phyloP scores from a whole-genome alignment of 345 rosid genomes.

The Hibiscus mutabilis region DNA sequence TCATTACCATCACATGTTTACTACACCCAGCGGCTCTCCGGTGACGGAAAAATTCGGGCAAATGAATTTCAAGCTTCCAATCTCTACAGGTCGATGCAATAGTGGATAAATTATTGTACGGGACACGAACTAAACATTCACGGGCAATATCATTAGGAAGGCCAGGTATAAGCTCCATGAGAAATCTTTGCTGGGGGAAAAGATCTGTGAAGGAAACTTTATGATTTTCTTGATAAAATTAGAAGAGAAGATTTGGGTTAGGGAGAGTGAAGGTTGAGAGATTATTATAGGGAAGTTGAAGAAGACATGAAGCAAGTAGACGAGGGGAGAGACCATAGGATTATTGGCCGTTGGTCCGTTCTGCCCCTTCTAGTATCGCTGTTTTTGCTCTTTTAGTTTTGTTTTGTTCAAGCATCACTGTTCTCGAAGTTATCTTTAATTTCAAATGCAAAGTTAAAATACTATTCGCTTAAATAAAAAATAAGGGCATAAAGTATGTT shows the following conservation, averaged over 20 bases:
- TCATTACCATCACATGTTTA: slow-evolving; percentile 45
- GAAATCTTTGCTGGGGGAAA: not conserved
- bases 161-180: slow-evolving; percentile 58
- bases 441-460: too few relatives aligned
- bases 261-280: not conserved
- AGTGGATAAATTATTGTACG: slow-evolving; percentile 29
- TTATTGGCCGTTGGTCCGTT: too few relatives aligned
- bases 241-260: not conserved
- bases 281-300: not conserved
- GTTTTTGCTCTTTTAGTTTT: too few relatives aligned
- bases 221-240: not conserved
- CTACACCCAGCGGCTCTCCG: slow-evolving; percentile 27
- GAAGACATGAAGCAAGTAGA: not conserved
- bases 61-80: slow-evolving; percentile 52
- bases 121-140: slow-evolving; percentile 50
- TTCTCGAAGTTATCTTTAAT: too few relatives aligned
- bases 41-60: slow-evolving; percentile 30
- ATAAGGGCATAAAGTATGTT: too few relatives aligned
- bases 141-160: slow-evolving; percentile 61
- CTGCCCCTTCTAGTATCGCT: too few relatives aligned
- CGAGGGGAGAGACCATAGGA: not conserved
- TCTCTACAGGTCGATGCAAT: slow-evolving; percentile 44
- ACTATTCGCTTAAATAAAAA: too few relatives aligned
- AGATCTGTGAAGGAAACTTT: not conserved
- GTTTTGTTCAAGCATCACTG: too few relatives aligned